A percentile compares a stretch with the other conserved stretches of the same genome.
Conservation (phyloP, 345 rosid species). For the Eucalyptus viminalis region DNA sequence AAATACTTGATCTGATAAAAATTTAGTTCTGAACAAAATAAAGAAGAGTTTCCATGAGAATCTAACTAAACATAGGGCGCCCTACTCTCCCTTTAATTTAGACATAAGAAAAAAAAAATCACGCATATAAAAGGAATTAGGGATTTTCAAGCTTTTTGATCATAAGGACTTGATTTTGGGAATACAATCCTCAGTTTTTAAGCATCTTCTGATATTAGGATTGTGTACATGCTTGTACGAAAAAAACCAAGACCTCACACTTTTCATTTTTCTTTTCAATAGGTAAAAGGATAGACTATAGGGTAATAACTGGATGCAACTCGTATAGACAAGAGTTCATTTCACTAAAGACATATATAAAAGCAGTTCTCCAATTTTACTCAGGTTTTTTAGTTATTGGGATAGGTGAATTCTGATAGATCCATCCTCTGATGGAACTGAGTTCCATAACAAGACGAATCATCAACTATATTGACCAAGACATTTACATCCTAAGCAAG, state of each 20-base stretch:
- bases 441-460: background rate
- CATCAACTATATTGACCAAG: background rate
- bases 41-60: background rate
- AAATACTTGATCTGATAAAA: background rate
- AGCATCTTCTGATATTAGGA: background rate
- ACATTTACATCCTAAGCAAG: background rate
- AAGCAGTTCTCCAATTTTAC: background rate
- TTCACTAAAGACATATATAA: background rate
- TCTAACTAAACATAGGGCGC: background rate
- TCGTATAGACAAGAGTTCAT: background rate
- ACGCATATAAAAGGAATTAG: background rate
- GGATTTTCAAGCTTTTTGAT: background rate
- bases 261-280: background rate
- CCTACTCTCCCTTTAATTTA: background rate
- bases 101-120: background rate
- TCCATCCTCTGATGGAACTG: accelerated
- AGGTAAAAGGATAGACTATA: background rate
- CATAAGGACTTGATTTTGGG: background rate
- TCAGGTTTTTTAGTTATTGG: no score
- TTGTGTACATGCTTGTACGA: background rate
- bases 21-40: background rate
- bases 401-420: no score
- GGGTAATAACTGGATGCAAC: background rate
- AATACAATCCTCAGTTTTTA: background rate
- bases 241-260: background rate